Base-by-base conservation (phyloP, 805 yeast genomes). In the Candida pseudoglaebosa region DNA sequence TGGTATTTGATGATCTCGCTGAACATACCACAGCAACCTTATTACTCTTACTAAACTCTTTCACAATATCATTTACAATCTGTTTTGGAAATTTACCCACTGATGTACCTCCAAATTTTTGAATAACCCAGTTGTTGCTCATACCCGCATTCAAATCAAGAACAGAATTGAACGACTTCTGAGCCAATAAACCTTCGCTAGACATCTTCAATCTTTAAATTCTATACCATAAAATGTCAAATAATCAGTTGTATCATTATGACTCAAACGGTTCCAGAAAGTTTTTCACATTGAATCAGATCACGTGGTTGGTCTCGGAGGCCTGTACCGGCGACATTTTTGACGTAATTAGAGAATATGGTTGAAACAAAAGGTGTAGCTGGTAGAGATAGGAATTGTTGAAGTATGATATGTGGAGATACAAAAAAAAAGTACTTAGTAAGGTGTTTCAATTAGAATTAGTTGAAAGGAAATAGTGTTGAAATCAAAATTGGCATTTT, bases 91-190 rank as follows among this genome's bases (percentile, higher is more conserved):
- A 90, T 59, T 93, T 93, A 16, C 99, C 99, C 22, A 93, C 96
- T 34, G 93, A 82, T 12, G 99, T 93, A 38, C 99, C 99, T 35
- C 99, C 99, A 54, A 87, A 93, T 62, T 93, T 93, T 61, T 93
- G 99, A 5, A 93, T 54, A 30, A 68, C 48, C 74, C 74, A 69
- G 13, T 47, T 28, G 2, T 46, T 35, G 5, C 40, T 37, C n/a
- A 35, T 15, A 10, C 48, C 50, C 15, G 46, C 41, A 24, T 54
- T 57, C 31, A 69, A 51, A 45, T 69, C 74, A 21, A 63, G 55
- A 29, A 69, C 70, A 2, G 73, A 67, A 39, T 65, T 67, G 40
- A 65, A 69, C 2, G 70, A 62, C 10, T 50, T 57, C 19, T 33
- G 36, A n/a, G 36, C 28, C 15, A 17, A 13, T 33, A 33, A 33